These are phyloP conservation scores for Candida maesae DNA, from an alignment of 805 yeast genomes.

Conservation along the genomic window DNA sequence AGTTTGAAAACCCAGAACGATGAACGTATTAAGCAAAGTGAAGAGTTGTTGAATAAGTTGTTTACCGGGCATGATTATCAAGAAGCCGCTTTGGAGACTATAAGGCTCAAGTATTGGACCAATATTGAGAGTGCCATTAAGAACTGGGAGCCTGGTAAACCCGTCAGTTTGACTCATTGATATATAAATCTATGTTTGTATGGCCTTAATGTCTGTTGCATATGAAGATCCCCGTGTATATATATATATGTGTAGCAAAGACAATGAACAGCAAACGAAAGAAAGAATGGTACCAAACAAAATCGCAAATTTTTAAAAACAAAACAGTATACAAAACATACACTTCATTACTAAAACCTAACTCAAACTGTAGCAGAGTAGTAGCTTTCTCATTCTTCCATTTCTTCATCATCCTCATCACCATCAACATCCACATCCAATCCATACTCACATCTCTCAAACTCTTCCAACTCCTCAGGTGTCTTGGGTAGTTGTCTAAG, in stretches of 20 bases:
- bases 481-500: slow-evolving; percentile 72
- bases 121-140: slow-evolving; percentile 70
- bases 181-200: too few relatives aligned
- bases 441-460: slow-evolving; percentile 58
- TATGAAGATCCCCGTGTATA: background rate
- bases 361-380: too few relatives aligned
- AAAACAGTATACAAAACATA: too few relatives aligned
- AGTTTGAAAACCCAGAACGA: slow-evolving; percentile 53
- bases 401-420: slow-evolving; percentile 33
- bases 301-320: too few relatives aligned
- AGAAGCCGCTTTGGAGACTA: slow-evolving; percentile 59
- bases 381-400: slow-evolving; percentile 13
- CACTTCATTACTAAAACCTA: too few relatives aligned
- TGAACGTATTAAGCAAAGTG: slow-evolving; percentile 46
- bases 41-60: slow-evolving; percentile 41
- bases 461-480: slow-evolving; percentile 58
- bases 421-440: slow-evolving; percentile 8
- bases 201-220: too few relatives aligned
- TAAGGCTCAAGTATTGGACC: slow-evolving; percentile 78
- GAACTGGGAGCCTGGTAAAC: slow-evolving; percentile 53
- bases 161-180: slow-evolving; percentile 12
- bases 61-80: slow-evolving; percentile 48
- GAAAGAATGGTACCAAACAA: too few relatives aligned
- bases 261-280: too few relatives aligned
- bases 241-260: too few relatives aligned